A percentile compares a stretch with the other conserved stretches of the same genome.
These are phyloP conservation scores for Colletotrichum melonis DNA, from an alignment of 2,329 filamentous ascomycete genomes.

Conservation along the genomic window DNA sequence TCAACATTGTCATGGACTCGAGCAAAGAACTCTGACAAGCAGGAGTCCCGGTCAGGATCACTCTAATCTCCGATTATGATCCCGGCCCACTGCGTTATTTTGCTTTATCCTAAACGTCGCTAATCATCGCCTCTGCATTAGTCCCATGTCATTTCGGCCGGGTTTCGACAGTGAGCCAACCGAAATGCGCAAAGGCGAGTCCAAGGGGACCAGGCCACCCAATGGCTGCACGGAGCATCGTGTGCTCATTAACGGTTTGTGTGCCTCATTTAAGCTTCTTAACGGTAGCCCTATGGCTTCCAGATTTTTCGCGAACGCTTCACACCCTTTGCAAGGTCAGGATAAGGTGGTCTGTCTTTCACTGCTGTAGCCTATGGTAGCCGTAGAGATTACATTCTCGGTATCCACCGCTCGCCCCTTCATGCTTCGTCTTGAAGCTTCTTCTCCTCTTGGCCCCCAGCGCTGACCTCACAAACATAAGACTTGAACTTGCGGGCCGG, in stretches of 20 bases:
- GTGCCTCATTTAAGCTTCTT: conserved; percentile 33
- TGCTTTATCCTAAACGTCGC: conserved; percentile 31
- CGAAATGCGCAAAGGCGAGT: conserved; percentile 14
- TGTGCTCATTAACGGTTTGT: conserved; percentile 4
- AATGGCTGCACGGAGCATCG: background rate
- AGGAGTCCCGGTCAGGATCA: conserved; percentile 17
- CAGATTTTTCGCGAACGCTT: background rate
- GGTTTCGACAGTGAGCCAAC: conserved; percentile 18
- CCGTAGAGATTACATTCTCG: conserved; percentile 6
- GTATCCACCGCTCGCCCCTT: conserved; percentile 22
- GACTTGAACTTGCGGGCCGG: conserved; percentile 31
- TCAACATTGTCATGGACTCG: background rate
- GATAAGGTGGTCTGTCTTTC: too few species aligned
- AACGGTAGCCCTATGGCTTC: conserved; percentile 1
- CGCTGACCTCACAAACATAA: conserved; percentile 26
- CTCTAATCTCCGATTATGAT: conserved; percentile 32
- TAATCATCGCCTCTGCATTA: conserved; percentile 31
- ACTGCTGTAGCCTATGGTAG: too few species aligned
- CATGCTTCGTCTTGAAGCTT: conserved; percentile 25
- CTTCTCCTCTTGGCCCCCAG: conserved; percentile 19
- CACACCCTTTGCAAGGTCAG: background rate
- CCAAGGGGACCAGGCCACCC: background rate
- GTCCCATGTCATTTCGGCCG: conserved; percentile 30
- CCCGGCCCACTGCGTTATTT: conserved; percentile 22
- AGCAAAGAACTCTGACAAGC: background rate